Conservation (phyloP, 805 yeast genomes). For the Ogataea allantospora region DNA sequence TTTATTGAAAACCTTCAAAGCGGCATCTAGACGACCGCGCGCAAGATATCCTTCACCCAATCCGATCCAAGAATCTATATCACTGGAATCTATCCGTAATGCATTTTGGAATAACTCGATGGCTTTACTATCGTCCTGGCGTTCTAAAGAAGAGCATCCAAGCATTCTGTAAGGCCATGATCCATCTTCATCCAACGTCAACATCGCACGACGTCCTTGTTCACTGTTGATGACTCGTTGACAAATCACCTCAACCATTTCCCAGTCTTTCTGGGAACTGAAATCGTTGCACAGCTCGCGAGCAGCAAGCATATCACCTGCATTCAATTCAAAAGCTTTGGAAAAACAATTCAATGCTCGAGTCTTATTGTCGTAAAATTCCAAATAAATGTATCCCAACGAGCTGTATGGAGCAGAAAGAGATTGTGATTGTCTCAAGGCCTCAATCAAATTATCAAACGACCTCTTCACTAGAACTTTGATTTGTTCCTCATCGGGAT, state of each 20-base stretch:
- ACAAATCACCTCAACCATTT: conserved; percentile 72
- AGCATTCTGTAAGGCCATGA: conserved; percentile 90
- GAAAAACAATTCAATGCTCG: conserved; percentile 85
- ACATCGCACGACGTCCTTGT: conserved; percentile 49
- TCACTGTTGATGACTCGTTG: conserved; percentile 64
- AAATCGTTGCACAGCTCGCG: conserved; percentile 68
- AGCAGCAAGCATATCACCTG: conserved; percentile 74
- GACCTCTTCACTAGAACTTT: conserved; percentile 42
- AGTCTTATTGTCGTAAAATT: conserved; percentile 52
- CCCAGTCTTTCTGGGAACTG: conserved; percentile 74
- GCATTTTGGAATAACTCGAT: conserved; percentile 89
- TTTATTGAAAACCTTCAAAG: conserved; percentile 73
- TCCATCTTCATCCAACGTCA: conserved; percentile 32
- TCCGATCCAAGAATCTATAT: conserved; percentile 86
- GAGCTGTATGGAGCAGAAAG: conserved; percentile 81
- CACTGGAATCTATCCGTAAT: conserved; percentile 62
- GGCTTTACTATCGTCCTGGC: conserved; percentile 71
- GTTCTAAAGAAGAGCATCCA: conserved; percentile 74
- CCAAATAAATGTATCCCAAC: conserved; percentile 70
- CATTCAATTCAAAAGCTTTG: conserved; percentile 85
- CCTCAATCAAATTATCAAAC: conserved; percentile 54
- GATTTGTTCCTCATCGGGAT: conserved; percentile 21
- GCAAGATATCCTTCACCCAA: conserved; percentile 92
- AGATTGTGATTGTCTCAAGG: conserved; percentile 61
- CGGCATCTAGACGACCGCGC: conserved; percentile 85